Evolutionary conservation across 1,284 basidiomycete species (phyloP), one percentile per base, ranked within the genome.

Genomic region (Meripilus lineatus): DNA sequence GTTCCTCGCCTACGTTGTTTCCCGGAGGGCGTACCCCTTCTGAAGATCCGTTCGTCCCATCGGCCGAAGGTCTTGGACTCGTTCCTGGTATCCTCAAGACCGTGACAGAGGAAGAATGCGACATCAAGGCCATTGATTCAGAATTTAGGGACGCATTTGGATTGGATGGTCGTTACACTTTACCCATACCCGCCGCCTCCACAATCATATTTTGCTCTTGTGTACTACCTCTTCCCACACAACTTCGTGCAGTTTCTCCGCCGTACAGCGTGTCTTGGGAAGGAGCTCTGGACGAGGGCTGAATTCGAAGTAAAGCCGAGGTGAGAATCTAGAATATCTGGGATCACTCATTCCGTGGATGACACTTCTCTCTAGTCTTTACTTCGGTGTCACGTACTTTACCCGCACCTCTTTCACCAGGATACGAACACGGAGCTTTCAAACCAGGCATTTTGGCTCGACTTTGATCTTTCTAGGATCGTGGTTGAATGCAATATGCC

Each of bases 201-300:
- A 13, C 72, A 76, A 30, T 71, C 70, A 43, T 84, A 75, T 57
- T 93, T 92, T 66, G 84, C 85, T 5, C 73, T 79, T 44, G 67
- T 94, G 52, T 94, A 93, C 64, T 93, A 90, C 55, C 75, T 94
- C 42, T 94, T 88, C 63, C 91, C 91, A 2, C 86, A 82, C 69
- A 92, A 92, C 67, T 68, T 84, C 37, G 68, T 93, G 46, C 73
- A 72, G 47, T 93, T 93, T 62, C 62, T 93, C 48, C 79, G 80
- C 40, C 84, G 3, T 85, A 82, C 55, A 65, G 67, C 14, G 66
- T 76, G 25, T 69, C 66, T 36, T 91, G 88, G 83, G 72, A 77
- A 40, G 69, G 79, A 5, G 76, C 71, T 5, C 63, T 91, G n/a
- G 80, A 89, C 50, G 76, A 81, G 52, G 73, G 77, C 44, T 76